Base-by-base conservation (phyloP, 768 basidiomycete genomes). In the Candolleomyces efflorescens region DNA sequence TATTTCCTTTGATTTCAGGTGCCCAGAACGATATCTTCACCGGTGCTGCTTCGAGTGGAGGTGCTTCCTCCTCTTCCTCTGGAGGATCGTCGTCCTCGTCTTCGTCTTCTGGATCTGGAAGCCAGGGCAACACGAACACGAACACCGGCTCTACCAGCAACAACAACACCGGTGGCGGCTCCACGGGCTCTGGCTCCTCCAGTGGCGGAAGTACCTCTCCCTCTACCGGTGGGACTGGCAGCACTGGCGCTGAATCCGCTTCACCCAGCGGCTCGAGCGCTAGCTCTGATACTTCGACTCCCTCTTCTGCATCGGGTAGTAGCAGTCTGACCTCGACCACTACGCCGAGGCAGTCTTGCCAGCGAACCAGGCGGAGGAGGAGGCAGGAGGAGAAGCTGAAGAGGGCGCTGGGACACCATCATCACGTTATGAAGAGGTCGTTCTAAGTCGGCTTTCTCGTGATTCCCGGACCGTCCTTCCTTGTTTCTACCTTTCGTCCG, bases 11-110 rank as follows among this genome's bases (percentile, higher is more conserved):
- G 27, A 3, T 2, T 4, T 6, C 39, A 62, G 41, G 58, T 26
- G 38, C 56, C 46, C 62, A 63, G 47, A 56, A 57, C 46, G 53
- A 56, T 44, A 53, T 54, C 20, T 54, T 58, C 37, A 32, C 18
- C 38, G 43, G 46, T 23, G n/a, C 57, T 10, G 26, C 57, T 18
- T 27, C 57, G 7, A 27, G 36, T 18, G 54, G 41, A 18, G 22
- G 36, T 37, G 5, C 13, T 26, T n/a, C 17, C n/a, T 6, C 26
- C 10, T 27, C 38, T 43, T 13, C 36, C 3, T 17, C 13, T 20
- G 13, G 23, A 54, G n/a, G 12, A 26, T 26, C 39, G 27, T 18
- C 47, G 26, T 43, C 47, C 1, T 46, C 59, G 27, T 43, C 47
- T 2, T 46, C 59, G 27, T 20, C 48, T 18, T 44, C 24, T 24